phyloP scores from a whole-genome alignment of 805 yeast species.

The Spathaspora sp. region DNA sequence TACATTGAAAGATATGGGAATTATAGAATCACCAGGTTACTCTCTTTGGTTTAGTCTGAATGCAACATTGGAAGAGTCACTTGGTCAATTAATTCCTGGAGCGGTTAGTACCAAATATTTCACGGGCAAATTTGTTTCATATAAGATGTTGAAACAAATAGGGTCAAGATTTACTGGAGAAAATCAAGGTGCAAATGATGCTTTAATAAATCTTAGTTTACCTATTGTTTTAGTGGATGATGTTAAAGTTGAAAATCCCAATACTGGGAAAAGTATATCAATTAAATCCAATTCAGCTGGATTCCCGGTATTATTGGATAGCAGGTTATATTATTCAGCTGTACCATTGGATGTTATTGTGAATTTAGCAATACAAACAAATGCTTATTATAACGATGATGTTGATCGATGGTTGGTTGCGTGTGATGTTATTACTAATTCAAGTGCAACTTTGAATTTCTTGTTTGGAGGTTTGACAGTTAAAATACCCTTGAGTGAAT shows the following conservation, averaged over 20 bases:
- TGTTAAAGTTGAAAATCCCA: conserved; percentile 21
- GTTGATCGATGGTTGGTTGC: conserved; percentile 57
- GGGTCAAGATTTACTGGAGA: conserved; percentile 45
- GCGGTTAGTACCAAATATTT: conserved; percentile 48
- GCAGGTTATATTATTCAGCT: conserved; percentile 46
- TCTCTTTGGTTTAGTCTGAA: conserved; percentile 26
- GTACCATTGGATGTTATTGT: conserved; percentile 57
- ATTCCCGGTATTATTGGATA: conserved; percentile 56
- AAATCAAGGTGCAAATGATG: conserved; percentile 8
- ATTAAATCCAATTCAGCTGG: conserved; percentile 27
- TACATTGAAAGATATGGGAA: conserved; percentile 13
- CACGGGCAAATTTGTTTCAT: conserved; percentile 45
- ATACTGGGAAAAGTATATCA: conserved; percentile 32
- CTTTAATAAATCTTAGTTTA: conserved; percentile 13
- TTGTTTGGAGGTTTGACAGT: conserved; percentile 50
- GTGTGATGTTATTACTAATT: conserved; percentile 45
- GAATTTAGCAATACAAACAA: conserved; percentile 63
- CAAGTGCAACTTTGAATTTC: conserved; percentile 51
- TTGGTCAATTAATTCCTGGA: conserved; percentile 51
- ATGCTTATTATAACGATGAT: conserved; percentile 54
- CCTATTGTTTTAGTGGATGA: conserved; percentile 29
- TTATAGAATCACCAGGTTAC: conserved; percentile 28
- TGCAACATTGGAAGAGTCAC: conserved; percentile 6
- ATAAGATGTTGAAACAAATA: conserved; percentile 44
- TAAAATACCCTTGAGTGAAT: conserved; percentile 45